Conservation (phyloP, 2,329 filamentous ascomycete genomes). For the Apiospora sp. region DNA sequence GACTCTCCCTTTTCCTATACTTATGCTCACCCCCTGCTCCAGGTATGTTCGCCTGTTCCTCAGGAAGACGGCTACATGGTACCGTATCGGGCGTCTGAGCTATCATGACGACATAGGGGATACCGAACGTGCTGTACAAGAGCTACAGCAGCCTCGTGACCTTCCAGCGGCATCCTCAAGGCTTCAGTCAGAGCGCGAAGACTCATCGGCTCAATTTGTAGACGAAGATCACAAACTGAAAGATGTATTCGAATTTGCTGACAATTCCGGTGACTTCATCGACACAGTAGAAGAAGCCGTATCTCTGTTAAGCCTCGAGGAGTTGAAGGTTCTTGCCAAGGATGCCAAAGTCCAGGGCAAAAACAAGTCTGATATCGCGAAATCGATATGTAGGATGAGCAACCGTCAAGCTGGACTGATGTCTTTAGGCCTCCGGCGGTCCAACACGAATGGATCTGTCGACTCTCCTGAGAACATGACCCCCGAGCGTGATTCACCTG, state of each 20-base stretch:
- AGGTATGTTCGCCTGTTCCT: conserved; percentile 94
- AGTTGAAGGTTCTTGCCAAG: conserved; percentile 84
- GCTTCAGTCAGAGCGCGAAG: conserved; percentile 29
- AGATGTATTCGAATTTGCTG: conserved; percentile 77
- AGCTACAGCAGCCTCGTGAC: conserved; percentile 64
- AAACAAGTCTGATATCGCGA: conserved; percentile 82
- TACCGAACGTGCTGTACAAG: conserved; percentile 68
- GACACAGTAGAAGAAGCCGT: conserved; percentile 84
- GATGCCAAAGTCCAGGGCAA: conserved; percentile 87
- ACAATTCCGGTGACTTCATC: conserved; percentile 77
- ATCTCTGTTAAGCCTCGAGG: conserved; percentile 82
- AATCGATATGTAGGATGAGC: conserved; percentile 76
- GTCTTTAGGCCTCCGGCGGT: conserved; percentile 71
- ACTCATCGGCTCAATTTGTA: conserved; percentile 41
- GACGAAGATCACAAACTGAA: conserved; percentile 57
- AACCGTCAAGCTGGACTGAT: conserved; percentile 78
- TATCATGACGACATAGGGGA: conserved; percentile 88
- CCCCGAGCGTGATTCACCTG: conserved; percentile 43
- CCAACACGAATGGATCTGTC: conserved; percentile 65
- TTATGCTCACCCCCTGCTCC: conserved; percentile 22
- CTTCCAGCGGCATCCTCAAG: conserved; percentile 55
- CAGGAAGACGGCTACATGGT: conserved; percentile 91
- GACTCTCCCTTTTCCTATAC: background rate
- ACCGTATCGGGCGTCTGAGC: conserved; percentile 77
- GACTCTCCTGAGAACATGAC: conserved; percentile 55